phyloP scores from a whole-genome alignment of 2,329 filamentous ascomycete genomes.

The Scytalidium sp. region DNA sequence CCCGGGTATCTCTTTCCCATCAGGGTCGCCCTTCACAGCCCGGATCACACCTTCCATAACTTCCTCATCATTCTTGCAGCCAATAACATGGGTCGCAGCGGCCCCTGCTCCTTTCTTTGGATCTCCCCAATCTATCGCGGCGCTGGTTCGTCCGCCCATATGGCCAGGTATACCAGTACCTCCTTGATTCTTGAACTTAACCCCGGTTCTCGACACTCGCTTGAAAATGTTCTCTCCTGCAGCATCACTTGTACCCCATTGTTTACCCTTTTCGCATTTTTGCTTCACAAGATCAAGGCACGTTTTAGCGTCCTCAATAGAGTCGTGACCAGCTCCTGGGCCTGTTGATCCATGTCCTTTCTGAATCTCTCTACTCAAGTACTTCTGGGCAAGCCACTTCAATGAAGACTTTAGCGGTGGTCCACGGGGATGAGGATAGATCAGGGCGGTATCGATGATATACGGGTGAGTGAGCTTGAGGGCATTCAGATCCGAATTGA shows the following conservation, averaged over 20 bases:
- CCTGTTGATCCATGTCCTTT: conserved; percentile 58
- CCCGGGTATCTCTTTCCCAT: conserved; percentile 53
- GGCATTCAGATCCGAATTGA: conserved; percentile 81
- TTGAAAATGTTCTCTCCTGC: conserved; percentile 88
- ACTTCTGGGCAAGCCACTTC: conserved; percentile 86
- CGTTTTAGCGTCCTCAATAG: conserved; percentile 85
- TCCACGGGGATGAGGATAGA: conserved; percentile 88
- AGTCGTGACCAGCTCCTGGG: conserved; percentile 71
- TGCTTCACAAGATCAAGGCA: conserved; percentile 91
- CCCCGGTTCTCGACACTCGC: conserved; percentile 65
- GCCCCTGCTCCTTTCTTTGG: conserved; percentile 59
- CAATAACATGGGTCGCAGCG: conserved; percentile 54
- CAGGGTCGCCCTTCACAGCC: conserved; percentile 55
- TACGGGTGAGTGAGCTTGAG: conserved; percentile 87
- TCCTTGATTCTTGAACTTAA: conserved; percentile 59
- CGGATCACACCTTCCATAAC: conserved; percentile 50
- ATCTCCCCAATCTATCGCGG: conserved; percentile 88
- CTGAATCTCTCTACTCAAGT: conserved; percentile 84
- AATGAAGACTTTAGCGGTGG: conserved; percentile 86
- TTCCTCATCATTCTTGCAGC: conserved; percentile 58
- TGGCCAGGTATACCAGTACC: conserved; percentile 53
- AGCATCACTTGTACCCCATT: conserved; percentile 78
- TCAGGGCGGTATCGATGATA: conserved; percentile 85
- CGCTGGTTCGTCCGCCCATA: conserved; percentile 59
- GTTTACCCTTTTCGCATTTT: conserved; percentile 89